Conservation (phyloP, 1,139 yeast genomes). For the Saccharomyces hybrid region DNA sequence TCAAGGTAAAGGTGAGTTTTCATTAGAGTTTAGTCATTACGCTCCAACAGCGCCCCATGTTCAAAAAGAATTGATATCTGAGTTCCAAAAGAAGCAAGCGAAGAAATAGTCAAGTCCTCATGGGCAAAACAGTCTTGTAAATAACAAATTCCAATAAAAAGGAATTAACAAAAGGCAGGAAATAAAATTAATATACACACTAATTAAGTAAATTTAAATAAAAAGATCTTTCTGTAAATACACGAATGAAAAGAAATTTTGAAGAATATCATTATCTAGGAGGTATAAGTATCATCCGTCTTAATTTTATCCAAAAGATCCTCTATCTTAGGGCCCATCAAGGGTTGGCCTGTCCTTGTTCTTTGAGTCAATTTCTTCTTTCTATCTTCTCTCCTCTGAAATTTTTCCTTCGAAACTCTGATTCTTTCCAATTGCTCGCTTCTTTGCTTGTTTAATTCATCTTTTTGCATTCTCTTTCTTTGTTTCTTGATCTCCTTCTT, state of each 20-base stretch:
- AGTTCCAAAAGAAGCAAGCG: slow-evolving; percentile 54
- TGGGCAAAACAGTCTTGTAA: slow-evolving; percentile 6
- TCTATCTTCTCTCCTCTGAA: slow-evolving; percentile 39
- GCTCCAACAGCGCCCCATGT: slow-evolving; percentile 87
- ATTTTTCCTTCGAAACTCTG: slow-evolving; percentile 27
- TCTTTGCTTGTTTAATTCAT: slow-evolving; percentile 31
- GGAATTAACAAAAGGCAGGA: not conserved
- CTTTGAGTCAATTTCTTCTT: slow-evolving; percentile 48
- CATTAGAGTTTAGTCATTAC: slow-evolving; percentile 88
- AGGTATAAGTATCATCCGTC: slow-evolving; percentile 36
- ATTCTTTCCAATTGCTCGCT: slow-evolving; percentile 29
- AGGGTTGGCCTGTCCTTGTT: slow-evolving; percentile 77
- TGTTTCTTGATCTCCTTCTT: slow-evolving; percentile 44
- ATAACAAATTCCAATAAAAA: slow-evolving; percentile 1
- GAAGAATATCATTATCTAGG: slow-evolving; percentile 6
- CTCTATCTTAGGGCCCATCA: slow-evolving; percentile 84
- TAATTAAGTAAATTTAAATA: not conserved
- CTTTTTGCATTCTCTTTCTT: slow-evolving; percentile 38
- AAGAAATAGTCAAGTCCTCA: slow-evolving; percentile 7
- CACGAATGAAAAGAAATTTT: not conserved
- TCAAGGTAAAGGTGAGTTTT: slow-evolving; percentile 98
- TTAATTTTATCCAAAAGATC: slow-evolving; percentile 71
- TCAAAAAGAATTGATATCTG: slow-evolving; percentile 85
- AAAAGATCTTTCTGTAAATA: not conserved
- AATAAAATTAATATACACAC: slow-evolving; percentile 1